Evolutionary conservation across 2,329 filamentous ascomycete species (phyloP).

Genomic region (Colletotrichum euphorbiae): DNA sequence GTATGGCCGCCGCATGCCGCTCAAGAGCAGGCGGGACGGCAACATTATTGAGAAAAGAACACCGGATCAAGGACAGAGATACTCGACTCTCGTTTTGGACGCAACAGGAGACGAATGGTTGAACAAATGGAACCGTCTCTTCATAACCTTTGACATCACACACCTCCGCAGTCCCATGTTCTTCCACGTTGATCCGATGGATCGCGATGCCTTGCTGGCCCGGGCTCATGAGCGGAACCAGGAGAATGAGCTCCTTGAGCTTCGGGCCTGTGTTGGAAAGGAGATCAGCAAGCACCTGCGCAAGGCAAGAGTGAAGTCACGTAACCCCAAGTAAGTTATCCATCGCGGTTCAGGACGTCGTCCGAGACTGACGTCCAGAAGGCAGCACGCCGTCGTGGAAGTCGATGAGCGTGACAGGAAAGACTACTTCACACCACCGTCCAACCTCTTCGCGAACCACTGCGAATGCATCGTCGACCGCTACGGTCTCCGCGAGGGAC

Average conservation of each 20-base stretch:
- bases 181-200: slow-evolving; percentile 82
- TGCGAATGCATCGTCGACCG: slow-evolving; percentile 67
- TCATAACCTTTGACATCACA: slow-evolving; percentile 75
- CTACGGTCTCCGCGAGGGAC: slow-evolving; percentile 66
- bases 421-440: slow-evolving; percentile 76
- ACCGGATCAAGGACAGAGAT: slow-evolving; percentile 42
- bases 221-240: slow-evolving; percentile 72
- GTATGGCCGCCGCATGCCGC: slow-evolving; percentile 68
- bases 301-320: slow-evolving; percentile 53
- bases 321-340: slow-evolving; percentile 41
- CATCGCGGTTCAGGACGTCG: neutral
- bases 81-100: slow-evolving; percentile 70
- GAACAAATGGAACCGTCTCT: slow-evolving; percentile 76
- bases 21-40: slow-evolving; percentile 64
- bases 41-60: slow-evolving; percentile 42
- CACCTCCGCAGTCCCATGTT: slow-evolving; percentile 85
- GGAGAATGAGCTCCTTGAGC: slow-evolving; percentile 75
- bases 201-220: slow-evolving; percentile 78
- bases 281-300: slow-evolving; percentile 83
- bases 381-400: slow-evolving; percentile 58
- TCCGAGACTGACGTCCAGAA: slow-evolving; percentile 44
- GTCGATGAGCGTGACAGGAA: slow-evolving; percentile 76
- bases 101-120: slow-evolving; percentile 74
- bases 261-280: slow-evolving; percentile 80
- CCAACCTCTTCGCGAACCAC: slow-evolving; percentile 70